Evolutionary conservation across 2,329 filamentous ascomycete genomes (phyloP).

Genomic region (Fusarium abutilonis): DNA sequence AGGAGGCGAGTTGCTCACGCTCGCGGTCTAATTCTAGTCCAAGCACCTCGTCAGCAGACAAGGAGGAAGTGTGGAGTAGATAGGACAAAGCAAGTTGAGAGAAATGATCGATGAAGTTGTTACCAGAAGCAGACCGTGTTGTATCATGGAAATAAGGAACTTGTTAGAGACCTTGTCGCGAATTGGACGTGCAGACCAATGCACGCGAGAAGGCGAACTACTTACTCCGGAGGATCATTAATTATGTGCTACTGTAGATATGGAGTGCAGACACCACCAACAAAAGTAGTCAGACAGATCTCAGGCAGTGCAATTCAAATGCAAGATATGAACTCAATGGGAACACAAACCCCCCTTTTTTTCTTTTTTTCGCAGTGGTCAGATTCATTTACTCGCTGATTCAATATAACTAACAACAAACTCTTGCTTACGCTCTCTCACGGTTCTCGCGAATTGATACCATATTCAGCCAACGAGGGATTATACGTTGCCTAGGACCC

Average conservation of each 20-base stretch:
- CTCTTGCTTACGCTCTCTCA: slow-evolving; percentile 8
- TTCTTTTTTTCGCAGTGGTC: too few relatives aligned
- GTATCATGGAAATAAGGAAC: slow-evolving; percentile 18
- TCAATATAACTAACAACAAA: slow-evolving; percentile 1
- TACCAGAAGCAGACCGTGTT: neutral
- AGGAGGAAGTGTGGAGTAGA: slow-evolving; percentile 28
- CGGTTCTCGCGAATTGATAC: slow-evolving; percentile 32
- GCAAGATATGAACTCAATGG: slow-evolving; percentile 42
- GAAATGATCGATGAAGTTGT: slow-evolving; percentile 12
- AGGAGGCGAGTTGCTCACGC: slow-evolving; percentile 31
- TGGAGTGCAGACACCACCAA: slow-evolving; percentile 16
- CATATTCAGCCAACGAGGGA: slow-evolving; percentile 6
- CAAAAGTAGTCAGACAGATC: slow-evolving; percentile 38
- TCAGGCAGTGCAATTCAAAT: slow-evolving; percentile 41
- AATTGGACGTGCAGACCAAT: slow-evolving; percentile 17
- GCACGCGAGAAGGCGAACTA: slow-evolving; percentile 27
- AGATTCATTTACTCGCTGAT: neutral
- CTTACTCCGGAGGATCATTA: slow-evolving; percentile 6
- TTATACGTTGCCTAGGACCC: slow-evolving; percentile 7
- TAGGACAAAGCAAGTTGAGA: slow-evolving; percentile 42
- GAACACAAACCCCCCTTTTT: slow-evolving; percentile 37
- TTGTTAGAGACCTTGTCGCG: slow-evolving; percentile 14
- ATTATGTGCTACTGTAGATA: slow-evolving; percentile 14
- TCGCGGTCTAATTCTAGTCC: slow-evolving; percentile 16
- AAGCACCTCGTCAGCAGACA: neutral